phyloP scores from a whole-genome alignment of 1,284 basidiomycete genomes.

The Binderoboletus segoi region DNA sequence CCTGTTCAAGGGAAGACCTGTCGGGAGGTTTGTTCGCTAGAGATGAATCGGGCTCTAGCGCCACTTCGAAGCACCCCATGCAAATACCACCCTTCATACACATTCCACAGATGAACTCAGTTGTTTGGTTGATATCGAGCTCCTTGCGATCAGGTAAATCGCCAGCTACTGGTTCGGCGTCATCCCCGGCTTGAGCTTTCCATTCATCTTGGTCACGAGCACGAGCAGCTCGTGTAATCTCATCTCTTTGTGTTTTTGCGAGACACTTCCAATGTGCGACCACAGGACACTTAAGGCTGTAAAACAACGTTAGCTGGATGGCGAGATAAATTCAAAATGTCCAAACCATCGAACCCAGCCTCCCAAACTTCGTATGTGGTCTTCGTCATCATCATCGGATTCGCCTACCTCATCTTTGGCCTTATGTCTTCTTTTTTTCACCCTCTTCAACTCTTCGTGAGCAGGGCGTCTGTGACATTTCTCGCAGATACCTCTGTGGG shows the following conservation, averaged over 20 bases:
- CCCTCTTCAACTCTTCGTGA: conserved; percentile 51
- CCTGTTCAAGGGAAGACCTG: conserved; percentile 16
- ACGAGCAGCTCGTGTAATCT: conserved; percentile 67
- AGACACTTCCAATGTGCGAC: conserved; percentile 83
- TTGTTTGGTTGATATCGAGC: conserved; percentile 62
- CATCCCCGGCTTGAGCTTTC: conserved; percentile 32
- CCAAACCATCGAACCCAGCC: conserved; percentile 87
- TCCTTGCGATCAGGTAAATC: conserved; percentile 31
- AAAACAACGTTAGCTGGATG: conserved; percentile 9
- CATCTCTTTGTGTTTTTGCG: conserved; percentile 62
- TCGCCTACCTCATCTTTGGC: conserved; percentile 41
- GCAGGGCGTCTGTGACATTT: conserved; percentile 66
- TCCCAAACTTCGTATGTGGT: conserved; percentile 57
- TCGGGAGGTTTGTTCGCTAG: conserved; percentile 21
- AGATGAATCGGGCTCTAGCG: conserved; percentile 46
- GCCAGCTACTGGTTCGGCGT: conserved; percentile 15
- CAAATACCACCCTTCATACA: conserved; percentile 79
- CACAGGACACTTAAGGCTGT: conserved; percentile 75
- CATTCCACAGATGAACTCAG: conserved; percentile 77
- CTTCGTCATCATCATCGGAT: conserved; percentile 55
- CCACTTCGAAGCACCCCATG: conserved; percentile 71
- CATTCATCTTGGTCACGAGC: conserved; percentile 51
- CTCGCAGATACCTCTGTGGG: conserved; percentile 68
- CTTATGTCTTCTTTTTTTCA: conserved; percentile 45
- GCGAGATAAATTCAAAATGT: conserved; percentile 4